These are phyloP conservation scores for Cryphonectria nitschkei DNA, from an alignment of 2,329 filamentous ascomycete genomes.

Conservation along the genomic window DNA sequence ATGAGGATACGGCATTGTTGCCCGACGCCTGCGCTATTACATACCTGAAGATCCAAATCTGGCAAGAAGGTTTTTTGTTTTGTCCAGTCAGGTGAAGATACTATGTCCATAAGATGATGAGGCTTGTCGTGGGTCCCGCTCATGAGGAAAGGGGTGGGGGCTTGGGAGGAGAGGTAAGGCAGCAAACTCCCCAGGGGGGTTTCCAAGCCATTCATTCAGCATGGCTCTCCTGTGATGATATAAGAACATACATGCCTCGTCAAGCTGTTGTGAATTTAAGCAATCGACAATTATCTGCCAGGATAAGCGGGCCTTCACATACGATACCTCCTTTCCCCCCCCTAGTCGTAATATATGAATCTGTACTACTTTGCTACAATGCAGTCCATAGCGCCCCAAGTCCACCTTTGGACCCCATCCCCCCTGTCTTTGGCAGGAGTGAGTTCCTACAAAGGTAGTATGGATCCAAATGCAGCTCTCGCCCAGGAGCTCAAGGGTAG, in stretches of 20 bases:
- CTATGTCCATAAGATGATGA: neutral
- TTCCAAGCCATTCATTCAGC: neutral
- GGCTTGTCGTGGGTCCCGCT: neutral
- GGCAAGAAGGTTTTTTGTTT: neutral
- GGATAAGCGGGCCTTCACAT: neutral
- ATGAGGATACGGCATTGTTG: neutral
- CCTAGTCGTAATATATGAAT: neutral
- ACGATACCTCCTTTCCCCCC: neutral
- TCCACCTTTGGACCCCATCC: neutral
- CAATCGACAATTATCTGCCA: neutral
- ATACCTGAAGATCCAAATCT: neutral
- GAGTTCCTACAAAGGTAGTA: neutral
- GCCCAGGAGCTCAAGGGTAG: constrained; percentile 24
- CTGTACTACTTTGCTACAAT: constrained; percentile 1
- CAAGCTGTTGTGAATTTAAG: neutral
- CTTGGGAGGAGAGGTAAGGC: neutral
- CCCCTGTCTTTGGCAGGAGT: neutral
- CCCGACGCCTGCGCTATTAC: neutral
- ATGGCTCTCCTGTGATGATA: neutral
- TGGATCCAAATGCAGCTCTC: constrained; percentile 21
- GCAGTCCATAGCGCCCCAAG: constrained; percentile 8
- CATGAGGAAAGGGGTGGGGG: neutral
- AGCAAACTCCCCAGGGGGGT: neutral
- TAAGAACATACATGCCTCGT: neutral
- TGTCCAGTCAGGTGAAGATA: neutral